Evolutionary conservation across 768 basidiomycete genomes (phyloP).

Genomic region (Trametes maxima): DNA sequence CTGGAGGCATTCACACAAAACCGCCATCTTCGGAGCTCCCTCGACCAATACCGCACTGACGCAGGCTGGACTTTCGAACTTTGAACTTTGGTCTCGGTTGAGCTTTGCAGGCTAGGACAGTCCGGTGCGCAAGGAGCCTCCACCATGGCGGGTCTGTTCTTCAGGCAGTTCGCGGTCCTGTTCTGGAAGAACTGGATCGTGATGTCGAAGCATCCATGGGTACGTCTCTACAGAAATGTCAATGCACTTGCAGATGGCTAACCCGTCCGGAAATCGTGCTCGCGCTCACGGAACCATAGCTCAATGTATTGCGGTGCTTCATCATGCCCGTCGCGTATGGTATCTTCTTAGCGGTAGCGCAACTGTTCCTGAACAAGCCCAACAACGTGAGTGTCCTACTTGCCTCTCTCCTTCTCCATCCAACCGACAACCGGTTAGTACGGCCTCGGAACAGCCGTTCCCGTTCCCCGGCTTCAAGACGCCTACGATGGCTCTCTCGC

Average conservation of each 20-base stretch:
- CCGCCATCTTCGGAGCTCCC: background rate
- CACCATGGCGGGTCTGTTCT: conserved; percentile 42
- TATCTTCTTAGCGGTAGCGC: conserved; percentile 65
- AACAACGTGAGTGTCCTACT: conserved; percentile 52
- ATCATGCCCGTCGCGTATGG: conserved; percentile 67
- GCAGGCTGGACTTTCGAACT: background rate
- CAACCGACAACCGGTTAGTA: conserved; percentile 43
- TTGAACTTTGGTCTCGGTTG: background rate
- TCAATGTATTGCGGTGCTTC: conserved; percentile 64
- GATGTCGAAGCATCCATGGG: conserved; percentile 64
- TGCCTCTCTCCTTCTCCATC: background rate
- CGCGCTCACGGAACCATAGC: conserved; percentile 34
- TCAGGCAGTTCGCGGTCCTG: conserved; percentile 61
- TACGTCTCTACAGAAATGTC: conserved; percentile 36
- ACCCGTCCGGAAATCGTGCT: background rate
- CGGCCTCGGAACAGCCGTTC: conserved; percentile 60
- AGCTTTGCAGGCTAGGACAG: too few species aligned
- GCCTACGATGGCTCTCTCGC: conserved; percentile 55
- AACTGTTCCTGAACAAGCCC: conserved; percentile 57
- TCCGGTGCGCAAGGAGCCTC: background rate
- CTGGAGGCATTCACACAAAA: background rate
- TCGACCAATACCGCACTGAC: background rate
- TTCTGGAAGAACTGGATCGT: conserved; percentile 79
- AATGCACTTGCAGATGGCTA: background rate
- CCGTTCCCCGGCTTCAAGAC: conserved; percentile 48